Percentiles rank a stretch among this genome's conserved stretches.
Evolutionary conservation across 129 eudicot genomes (phyloP).

Genomic region (Solidago caesia): DNA sequence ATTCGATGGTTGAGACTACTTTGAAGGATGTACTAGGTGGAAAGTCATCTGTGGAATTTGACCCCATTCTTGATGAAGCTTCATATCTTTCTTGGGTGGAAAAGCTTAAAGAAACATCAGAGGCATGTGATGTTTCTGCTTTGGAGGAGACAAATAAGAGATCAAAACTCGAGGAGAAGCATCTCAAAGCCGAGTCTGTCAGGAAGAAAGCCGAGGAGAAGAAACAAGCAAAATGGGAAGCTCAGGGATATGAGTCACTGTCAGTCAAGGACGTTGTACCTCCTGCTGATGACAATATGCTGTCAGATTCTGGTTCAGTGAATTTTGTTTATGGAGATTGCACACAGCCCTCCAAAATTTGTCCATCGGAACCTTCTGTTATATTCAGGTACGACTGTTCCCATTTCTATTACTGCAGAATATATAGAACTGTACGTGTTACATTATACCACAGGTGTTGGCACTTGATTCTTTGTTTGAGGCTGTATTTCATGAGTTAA

Average conservation of each 20-base stretch:
- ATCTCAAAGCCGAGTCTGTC: constrained; percentile 57
- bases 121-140: constrained; percentile 21
- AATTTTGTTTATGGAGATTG: constrained; percentile 93
- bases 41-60: constrained; percentile 35
- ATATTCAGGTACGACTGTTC: constrained; percentile 60
- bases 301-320: constrained; percentile 67
- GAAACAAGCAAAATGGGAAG: constrained; percentile 84
- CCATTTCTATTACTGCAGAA: not conserved
- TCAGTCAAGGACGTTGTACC: constrained; percentile 48
- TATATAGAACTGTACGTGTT: not conserved
- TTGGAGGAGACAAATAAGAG: constrained; percentile 49
- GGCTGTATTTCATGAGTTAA: not conserved
- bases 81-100: constrained; percentile 82
- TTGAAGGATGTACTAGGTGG: constrained; percentile 39
- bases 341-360: constrained; percentile 63
- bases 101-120: constrained; percentile 69
- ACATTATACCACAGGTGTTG: not conserved
- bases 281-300: constrained; percentile 38
- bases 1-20: constrained; percentile 43
- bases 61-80: constrained; percentile 75
- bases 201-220: constrained; percentile 83
- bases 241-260: constrained; percentile 71
- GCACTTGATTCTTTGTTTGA: not conserved
- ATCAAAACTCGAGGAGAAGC: constrained; percentile 54
- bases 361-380: constrained; percentile 61